Evolutionary conservation across 1,284 basidiomycete species (phyloP), one percentile per base, ranked within the genome.

Genomic region (Moesziomyces aphidis): DNA sequence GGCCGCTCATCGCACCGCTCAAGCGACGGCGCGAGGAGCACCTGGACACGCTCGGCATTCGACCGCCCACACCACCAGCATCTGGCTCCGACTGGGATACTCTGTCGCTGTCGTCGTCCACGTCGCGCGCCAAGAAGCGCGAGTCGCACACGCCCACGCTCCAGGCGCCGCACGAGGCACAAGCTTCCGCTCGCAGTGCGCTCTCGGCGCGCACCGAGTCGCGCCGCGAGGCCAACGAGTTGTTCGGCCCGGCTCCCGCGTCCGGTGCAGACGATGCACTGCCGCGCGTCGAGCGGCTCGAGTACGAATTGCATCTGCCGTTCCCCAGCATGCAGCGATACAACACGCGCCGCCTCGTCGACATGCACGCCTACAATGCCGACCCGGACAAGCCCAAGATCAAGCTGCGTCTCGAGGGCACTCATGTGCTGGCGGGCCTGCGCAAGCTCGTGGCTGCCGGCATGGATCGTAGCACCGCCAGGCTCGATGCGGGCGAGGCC

Each of bases 341-440:
- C 70, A 67, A 73, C 49, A 69, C 65, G 23, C 55, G 61, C 50
- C 34, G 24, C 7, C 34, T 72, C 31, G 42, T 66, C 44, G 56
- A 66, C 49, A 76, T 74, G 71, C 49, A 61, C 4, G 65, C 50
- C 31, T 73, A 73, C 52, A 73, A 73, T 19, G 61, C 62, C 11
- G 61, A 71, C 44, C 68, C 67, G 34, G 63, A 70, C 11, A 63
- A 52, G 55, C 60, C 64, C 36, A 66, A 56, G 52, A 72, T 80
- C 55, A 69, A 55, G 42, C 57, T 80, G 3, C 52, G 78, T 5
- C 56, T 80, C 15, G 67, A 79, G 17, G 78, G 78, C 0, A 77
- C 59, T 3, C 78, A 80, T 26, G 71, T 80, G 5, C 46, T 77
- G 22, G 74, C 70, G 1, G 78, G 78, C 10, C 36, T 80, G 54